A percentile compares a stretch with the other conserved stretches of the same genome.
phyloP scores from a whole-genome alignment of 208 protist species.

The Leishmania tropica region DNA sequence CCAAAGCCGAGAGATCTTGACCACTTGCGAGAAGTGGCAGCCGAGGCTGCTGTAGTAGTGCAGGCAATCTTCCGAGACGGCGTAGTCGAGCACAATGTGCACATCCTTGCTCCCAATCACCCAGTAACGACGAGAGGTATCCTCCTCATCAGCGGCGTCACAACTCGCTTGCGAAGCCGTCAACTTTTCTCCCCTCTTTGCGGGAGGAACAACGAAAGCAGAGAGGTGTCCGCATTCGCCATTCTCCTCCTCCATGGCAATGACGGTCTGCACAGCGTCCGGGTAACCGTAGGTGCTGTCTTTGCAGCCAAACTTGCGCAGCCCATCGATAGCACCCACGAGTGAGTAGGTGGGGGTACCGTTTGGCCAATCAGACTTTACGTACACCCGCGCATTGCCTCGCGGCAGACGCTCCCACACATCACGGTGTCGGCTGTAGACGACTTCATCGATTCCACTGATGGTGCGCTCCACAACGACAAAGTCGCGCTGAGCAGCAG shows the following conservation, averaged over 20 bases:
- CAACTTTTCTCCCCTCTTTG: background rate
- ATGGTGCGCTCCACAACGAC: slow-evolving; percentile 60
- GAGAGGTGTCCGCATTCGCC: slow-evolving; percentile 59
- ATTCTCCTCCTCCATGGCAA: slow-evolving; percentile 60
- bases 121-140: slow-evolving; percentile 43
- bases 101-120: slow-evolving; percentile 53
- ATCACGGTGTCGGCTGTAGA: slow-evolving; percentile 49
- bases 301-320: slow-evolving; percentile 68
- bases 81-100: slow-evolving; percentile 56
- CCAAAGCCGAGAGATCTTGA: slow-evolving; percentile 37
- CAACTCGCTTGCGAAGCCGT: background rate
- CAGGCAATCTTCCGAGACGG: slow-evolving; percentile 36
- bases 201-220: slow-evolving; percentile 34
- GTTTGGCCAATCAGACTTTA: background rate
- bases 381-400: slow-evolving; percentile 56
- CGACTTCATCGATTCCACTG: slow-evolving; percentile 49
- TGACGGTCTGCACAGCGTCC: slow-evolving; percentile 29
- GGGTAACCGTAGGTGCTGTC: slow-evolving; percentile 39
- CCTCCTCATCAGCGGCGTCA: background rate
- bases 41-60: slow-evolving; percentile 17
- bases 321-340: slow-evolving; percentile 48
- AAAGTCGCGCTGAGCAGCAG: slow-evolving; percentile 18
- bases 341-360: slow-evolving; percentile 1
- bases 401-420: slow-evolving; percentile 67
- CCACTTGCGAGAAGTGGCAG: slow-evolving; percentile 35